These are phyloP conservation scores for Pythium monospermum DNA, from an alignment of 352 stramenopile species.

Conservation along the genomic window DNA sequence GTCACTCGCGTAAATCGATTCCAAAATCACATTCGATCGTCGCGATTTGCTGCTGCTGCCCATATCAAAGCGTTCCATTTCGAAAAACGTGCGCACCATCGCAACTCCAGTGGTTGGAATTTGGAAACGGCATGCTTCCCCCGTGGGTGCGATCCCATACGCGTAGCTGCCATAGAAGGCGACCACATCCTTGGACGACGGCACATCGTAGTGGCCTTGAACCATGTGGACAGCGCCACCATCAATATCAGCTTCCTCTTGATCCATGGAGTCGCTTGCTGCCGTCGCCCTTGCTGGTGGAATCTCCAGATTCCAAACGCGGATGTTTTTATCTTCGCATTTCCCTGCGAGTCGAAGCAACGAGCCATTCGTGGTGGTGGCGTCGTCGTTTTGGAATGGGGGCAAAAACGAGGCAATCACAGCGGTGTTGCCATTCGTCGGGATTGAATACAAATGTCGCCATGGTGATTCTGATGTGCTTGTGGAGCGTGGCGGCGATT, in stretches of 20 bases:
- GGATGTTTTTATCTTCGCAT: conserved; percentile 54
- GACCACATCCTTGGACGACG: conserved; percentile 51
- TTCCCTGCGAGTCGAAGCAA: conserved; percentile 34
- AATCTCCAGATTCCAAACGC: conserved; percentile 58
- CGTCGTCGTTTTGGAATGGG: not conserved
- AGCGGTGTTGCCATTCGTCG: conserved; percentile 50
- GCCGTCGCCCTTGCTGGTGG: too few relatives aligned
- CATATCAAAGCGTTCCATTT: conserved; percentile 61
- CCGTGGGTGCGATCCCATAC: conserved; percentile 61
- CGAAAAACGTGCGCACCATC: conserved; percentile 42
- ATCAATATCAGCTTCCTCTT: conserved; percentile 8
- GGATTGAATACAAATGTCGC: conserved; percentile 53
- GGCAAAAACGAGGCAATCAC: conserved; percentile 50
- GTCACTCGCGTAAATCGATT: conserved; percentile 62
- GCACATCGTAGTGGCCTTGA: conserved; percentile 53
- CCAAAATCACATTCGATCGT: conserved; percentile 61
- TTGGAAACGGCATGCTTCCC: conserved; percentile 57
- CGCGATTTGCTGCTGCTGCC: conserved; percentile 56
- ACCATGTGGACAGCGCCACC: conserved; percentile 29
- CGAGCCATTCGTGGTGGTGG: too few relatives aligned
- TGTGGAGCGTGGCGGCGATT: conserved; percentile 23
- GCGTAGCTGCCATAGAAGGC: conserved; percentile 54
- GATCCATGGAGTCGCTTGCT: too few relatives aligned
- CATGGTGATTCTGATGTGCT: conserved; percentile 33
- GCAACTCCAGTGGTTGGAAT: conserved; percentile 21